Evolutionary conservation across 2,329 filamentous ascomycete species (phyloP), one percentile per base, ranked within the genome.

Genomic region (Pyricularia grisea): DNA sequence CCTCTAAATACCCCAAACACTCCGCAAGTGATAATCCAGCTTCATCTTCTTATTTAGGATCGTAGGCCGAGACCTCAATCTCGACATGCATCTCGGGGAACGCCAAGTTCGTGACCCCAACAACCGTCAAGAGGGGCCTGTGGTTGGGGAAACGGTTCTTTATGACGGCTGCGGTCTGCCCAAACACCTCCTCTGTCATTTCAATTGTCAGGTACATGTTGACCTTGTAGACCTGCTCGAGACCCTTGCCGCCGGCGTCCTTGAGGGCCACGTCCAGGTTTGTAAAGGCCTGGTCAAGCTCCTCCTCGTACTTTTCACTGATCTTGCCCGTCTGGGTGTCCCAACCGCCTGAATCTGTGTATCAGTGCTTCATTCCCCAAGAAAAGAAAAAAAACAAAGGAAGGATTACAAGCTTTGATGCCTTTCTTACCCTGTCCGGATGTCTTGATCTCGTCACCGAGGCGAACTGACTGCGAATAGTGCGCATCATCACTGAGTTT

Each of bases 31-130:
- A 50, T 20, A 4, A 20, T 50, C 7, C 5, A 50, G 36, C 42
- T 55, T 55, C 11, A 20, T 10, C 42, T 20, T 20, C 4, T n/a
- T 77, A 79, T 25, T 82, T 79, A 0, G 72, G 74, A 70, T 79
- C 80, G 75, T 83, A 76, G 0, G 84, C 84, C 10, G 78, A 77
- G 11, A 86, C 85, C 75, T 89, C 86, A 74, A 89, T 84, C 77
- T 89, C 86, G 3, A 89, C 80, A 27, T 78, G 74, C 86, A 89
- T 89, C 36, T 79, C 80, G 31, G 81, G 79, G 69, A 79, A 75
- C 0, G 78, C 85, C 7, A 89, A 74, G 42, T 77, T 72, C 1
- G 77, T 72, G 0, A 88, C 85, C 0, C 83, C 85, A 17, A 88
- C 76, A 69, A 76, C 79, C 0, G 85, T 88, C 83, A 83, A 86